Evolutionary conservation across 1,284 basidiomycete genomes (phyloP).

Genomic region (Acaromyces ingoldii): DNA sequence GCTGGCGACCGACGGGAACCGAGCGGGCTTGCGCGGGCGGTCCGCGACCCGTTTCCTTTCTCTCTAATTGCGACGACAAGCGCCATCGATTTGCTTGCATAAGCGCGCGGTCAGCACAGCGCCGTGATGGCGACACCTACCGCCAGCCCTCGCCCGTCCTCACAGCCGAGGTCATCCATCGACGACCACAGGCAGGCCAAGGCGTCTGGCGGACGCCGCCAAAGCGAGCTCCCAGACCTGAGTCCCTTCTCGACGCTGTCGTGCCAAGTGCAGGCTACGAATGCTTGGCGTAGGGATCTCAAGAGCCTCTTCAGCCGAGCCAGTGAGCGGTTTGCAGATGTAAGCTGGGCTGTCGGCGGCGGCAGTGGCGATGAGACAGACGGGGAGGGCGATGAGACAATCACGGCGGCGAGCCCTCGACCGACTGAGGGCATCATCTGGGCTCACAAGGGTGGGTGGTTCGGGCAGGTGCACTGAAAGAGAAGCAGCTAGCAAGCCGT

Average conservation of each 20-base stretch:
- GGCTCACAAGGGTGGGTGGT: constrained; percentile 75
- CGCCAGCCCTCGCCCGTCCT: too few relatives aligned
- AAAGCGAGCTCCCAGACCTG: constrained; percentile 5
- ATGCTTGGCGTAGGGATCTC: constrained; percentile 32
- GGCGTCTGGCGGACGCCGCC: too few relatives aligned
- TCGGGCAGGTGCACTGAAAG: neutral
- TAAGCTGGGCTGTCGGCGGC: constrained; percentile 31
- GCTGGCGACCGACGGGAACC: too few relatives aligned
- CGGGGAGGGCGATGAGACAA: neutral
- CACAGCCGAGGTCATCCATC: too few relatives aligned
- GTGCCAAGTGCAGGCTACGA: constrained; percentile 18
- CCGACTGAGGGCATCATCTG: constrained; percentile 55
- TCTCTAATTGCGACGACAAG: too few relatives aligned
- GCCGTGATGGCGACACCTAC: too few relatives aligned
- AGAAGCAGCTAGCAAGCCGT: neutral
- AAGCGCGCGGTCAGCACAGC: too few relatives aligned
- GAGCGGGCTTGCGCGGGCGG: too few relatives aligned
- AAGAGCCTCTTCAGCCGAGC: constrained; percentile 23
- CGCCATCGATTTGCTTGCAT: too few relatives aligned
- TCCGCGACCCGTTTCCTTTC: too few relatives aligned
- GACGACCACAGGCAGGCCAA: too few relatives aligned
- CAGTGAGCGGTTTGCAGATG: constrained; percentile 34
- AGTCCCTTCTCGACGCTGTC: constrained; percentile 15
- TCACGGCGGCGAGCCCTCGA: constrained; percentile 1
- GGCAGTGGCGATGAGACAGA: constrained; percentile 5